phyloP scores from a whole-genome alignment of 192 early-diverging fungal genomes.

The Lunasporangiospora selenospora region DNA sequence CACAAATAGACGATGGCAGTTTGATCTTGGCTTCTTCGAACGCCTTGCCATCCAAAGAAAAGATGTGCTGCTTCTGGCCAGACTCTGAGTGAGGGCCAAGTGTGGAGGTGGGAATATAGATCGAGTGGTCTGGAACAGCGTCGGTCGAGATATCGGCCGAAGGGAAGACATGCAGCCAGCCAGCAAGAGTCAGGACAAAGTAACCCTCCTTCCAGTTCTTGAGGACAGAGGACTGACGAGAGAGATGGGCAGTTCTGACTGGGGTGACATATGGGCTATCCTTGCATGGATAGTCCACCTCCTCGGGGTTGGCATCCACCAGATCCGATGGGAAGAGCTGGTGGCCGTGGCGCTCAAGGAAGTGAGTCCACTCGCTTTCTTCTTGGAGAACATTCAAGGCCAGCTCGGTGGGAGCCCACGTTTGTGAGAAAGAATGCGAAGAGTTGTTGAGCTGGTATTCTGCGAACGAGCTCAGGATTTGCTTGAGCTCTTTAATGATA shows the following conservation, averaged over 20 bases:
- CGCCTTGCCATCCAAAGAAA: constrained; percentile 39
- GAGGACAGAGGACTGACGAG: constrained; percentile 47
- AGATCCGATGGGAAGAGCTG: constrained; percentile 47
- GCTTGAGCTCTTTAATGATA: constrained; percentile 35
- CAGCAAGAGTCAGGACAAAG: constrained; percentile 52
- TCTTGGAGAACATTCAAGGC: constrained; percentile 46
- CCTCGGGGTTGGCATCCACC: constrained; percentile 48
- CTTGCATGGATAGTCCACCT: constrained; percentile 53
- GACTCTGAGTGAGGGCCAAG: constrained; percentile 29
- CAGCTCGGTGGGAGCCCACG: constrained; percentile 28
- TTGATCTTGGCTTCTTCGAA: too few species aligned
- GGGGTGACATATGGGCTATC: constrained; percentile 39
- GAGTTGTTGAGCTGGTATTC: constrained; percentile 29
- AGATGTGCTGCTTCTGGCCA: constrained; percentile 30
- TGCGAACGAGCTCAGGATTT: constrained; percentile 27
- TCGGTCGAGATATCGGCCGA: constrained; percentile 24
- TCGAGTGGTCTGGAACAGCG: constrained; percentile 46
- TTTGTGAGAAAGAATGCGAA: constrained; percentile 10
- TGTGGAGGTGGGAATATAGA: constrained; percentile 46
- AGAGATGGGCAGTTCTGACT: constrained; percentile 47
- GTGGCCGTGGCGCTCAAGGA: constrained; percentile 38
- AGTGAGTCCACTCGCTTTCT: constrained; percentile 50
- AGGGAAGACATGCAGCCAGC: constrained; percentile 53
- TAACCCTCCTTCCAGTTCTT: constrained; percentile 51
- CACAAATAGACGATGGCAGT: too few species aligned